Evolutionary conservation across 805 yeast genomes (phyloP).

Genomic region (Candida adriatica): DNA sequence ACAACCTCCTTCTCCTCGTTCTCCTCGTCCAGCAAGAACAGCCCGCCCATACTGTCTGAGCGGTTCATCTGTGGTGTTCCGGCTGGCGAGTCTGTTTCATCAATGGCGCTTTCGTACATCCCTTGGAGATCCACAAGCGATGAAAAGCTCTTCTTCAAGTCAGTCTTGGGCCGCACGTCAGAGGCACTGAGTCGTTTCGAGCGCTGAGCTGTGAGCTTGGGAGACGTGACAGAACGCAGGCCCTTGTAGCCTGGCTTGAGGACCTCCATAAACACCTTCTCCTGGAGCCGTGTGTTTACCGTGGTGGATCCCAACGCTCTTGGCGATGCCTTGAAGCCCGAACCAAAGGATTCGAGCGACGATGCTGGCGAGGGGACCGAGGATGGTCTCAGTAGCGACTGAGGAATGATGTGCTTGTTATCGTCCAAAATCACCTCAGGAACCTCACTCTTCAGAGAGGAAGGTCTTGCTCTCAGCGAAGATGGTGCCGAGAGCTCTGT

Average conservation of each 20-base stretch:
- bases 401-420: constrained; percentile 87
- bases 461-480: constrained; percentile 10
- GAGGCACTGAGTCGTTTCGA: no score
- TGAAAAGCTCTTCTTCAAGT: constrained; percentile 17
- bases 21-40: no score
- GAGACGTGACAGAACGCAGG: constrained; percentile 16
- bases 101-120: no score
- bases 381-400: constrained; percentile 56
- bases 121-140: constrained; percentile 22
- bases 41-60: no score
- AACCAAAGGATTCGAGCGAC: constrained; percentile 24
- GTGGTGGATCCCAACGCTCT: constrained; percentile 50
- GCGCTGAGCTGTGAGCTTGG: constrained; percentile 12
- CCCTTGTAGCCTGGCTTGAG: constrained; percentile 27
- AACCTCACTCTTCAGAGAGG: constrained; percentile 23
- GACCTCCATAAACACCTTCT: constrained; percentile 64
- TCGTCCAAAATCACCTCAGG: constrained; percentile 91
- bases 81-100: no score
- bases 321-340: constrained; percentile 7
- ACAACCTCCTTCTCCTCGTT: no score
- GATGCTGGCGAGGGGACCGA: constrained; percentile 35
- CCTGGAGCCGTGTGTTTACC: constrained; percentile 65
- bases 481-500: constrained; percentile 8
- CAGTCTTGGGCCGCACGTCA: constrained; percentile 5
- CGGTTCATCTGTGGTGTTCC: no score